A percentile compares a stretch with the other conserved stretches of the same genome.
These are phyloP conservation scores for Nigrograna mackinnonii DNA, from an alignment of 2,329 filamentous ascomycete genomes.

Conservation along the genomic window DNA sequence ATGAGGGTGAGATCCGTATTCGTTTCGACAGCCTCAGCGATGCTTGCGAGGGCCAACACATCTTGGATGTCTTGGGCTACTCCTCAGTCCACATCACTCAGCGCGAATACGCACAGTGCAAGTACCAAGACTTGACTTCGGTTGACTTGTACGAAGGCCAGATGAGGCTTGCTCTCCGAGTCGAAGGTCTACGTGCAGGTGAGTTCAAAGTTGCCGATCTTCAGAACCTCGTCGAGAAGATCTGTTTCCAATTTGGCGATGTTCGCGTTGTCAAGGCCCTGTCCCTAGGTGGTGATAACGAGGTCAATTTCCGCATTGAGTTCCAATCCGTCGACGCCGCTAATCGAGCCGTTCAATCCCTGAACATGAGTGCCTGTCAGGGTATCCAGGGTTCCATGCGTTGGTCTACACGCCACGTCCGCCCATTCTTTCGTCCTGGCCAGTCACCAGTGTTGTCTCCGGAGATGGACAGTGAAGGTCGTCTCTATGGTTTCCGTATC, in stretches of 20 bases:
- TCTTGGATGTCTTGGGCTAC: slow-evolving; percentile 25
- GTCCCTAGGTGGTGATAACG: slow-evolving; percentile 20
- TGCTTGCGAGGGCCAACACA: slow-evolving; percentile 28
- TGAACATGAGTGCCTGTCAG: too few species aligned
- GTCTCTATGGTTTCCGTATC: too few species aligned
- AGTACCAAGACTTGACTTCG: slow-evolving; percentile 23
- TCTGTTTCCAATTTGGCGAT: slow-evolving; percentile 19
- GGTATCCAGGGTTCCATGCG: too few species aligned
- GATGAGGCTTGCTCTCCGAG: slow-evolving; percentile 21
- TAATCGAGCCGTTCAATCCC: slow-evolving; percentile 1
- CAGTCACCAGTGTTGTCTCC: too few species aligned
- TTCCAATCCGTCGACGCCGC: slow-evolving; percentile 8
- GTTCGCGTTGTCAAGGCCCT: slow-evolving; percentile 16
- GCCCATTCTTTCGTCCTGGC: too few species aligned
- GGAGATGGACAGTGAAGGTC: too few species aligned
- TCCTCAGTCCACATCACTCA: slow-evolving; percentile 20
- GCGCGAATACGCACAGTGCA: slow-evolving; percentile 26
- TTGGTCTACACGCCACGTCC: too few species aligned
- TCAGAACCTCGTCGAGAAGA: slow-evolving; percentile 21
- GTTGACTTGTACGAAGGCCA: slow-evolving; percentile 38
- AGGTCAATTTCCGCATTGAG: slow-evolving; percentile 4
- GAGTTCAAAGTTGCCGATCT: slow-evolving; percentile 15
- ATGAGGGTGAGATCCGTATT: slow-evolving; percentile 23
- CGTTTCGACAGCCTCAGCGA: slow-evolving; percentile 45
- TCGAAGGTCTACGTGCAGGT: slow-evolving; percentile 16